Conservation (phyloP, 108 stramenopile species). For the Fistulifera pelliculosa region DNA sequence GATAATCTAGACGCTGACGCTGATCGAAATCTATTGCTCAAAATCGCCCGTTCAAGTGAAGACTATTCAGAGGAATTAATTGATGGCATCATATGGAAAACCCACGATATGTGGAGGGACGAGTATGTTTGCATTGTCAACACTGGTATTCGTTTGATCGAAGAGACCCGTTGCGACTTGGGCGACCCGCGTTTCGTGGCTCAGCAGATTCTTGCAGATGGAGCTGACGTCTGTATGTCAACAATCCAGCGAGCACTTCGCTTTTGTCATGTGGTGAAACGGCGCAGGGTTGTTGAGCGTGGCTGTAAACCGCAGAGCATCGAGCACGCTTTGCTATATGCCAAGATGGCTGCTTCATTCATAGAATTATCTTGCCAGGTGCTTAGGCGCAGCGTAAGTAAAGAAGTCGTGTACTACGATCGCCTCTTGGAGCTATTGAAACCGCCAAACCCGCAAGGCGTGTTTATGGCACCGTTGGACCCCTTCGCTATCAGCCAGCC, state of each 20-base stretch:
- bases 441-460: constrained; percentile 31
- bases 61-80: constrained; percentile 19
- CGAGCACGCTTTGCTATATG: constrained; percentile 28
- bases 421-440: constrained; percentile 26
- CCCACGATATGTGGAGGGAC: constrained; percentile 44
- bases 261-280: constrained; percentile 34
- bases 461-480: constrained; percentile 2
- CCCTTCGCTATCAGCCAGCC: background rate
- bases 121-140: constrained; percentile 39
- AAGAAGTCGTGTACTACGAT: constrained; percentile 29
- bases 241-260: constrained; percentile 48
- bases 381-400: constrained; percentile 31
- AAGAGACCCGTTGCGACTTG: constrained; percentile 17
- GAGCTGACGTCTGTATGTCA: constrained; percentile 36
- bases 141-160: constrained; percentile 34
- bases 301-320: constrained; percentile 20
- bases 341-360: constrained; percentile 46
- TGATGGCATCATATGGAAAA: constrained; percentile 45
- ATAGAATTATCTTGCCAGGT: constrained; percentile 35
- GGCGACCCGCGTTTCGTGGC: constrained; percentile 31
- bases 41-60: too few species aligned
- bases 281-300: constrained; percentile 20
- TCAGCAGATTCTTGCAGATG: constrained; percentile 30
- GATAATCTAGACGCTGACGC: too few species aligned
- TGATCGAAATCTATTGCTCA: too few species aligned